Evolutionary conservation across 805 yeast genomes (phyloP), one percentile per base, ranked within the genome.

Genomic region (Yarrowia sp.): DNA sequence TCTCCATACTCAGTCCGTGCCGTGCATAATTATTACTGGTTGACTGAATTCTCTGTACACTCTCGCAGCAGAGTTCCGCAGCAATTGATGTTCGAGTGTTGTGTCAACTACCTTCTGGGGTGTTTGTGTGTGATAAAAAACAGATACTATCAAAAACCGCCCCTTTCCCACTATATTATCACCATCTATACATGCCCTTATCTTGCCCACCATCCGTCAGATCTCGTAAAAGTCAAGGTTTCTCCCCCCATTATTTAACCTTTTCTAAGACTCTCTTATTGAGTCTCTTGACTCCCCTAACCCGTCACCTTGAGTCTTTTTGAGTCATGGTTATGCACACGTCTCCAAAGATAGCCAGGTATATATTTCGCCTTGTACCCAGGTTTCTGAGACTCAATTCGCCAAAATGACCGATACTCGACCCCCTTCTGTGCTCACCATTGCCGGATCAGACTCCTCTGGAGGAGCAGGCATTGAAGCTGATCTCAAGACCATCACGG

Each of bases 391-490:
- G 18, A 22, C 51, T 18, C 63, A 32, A 41, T 41, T 41, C 43
- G 47, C n/a, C n/a, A n/a, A 42, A n/a, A 58, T 58, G 61, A 39
- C 64, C 14, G 64, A 18, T 17, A 33, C 51, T 43, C 51, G 51
- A 35, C 65, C 57, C 18, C 55, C 57, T 5, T 17, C 36, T 14
- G 65, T 61, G n/a, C 57, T 61, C 39, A 61, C 57, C n/a, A 47
- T 61, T 28, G 55, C 53, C 66, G 96, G 96, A 0, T 87, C 93
- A 0, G 97, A 90, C 73, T 83, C 86, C 48, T 87, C 93, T 10
- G 97, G 96, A 2, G 96, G 96, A 3, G 96, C 97, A 1, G 97
- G 97, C 2, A 86, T 90, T 58, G 96, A 90, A 74, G 96, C 96
- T 0, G 97, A 90, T 73, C 73, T 90, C 42, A 91, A 91, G 75